These are phyloP conservation scores for Microthyrium microscopicum DNA, from an alignment of 2,329 filamentous ascomycete species.

Conservation along the genomic window DNA sequence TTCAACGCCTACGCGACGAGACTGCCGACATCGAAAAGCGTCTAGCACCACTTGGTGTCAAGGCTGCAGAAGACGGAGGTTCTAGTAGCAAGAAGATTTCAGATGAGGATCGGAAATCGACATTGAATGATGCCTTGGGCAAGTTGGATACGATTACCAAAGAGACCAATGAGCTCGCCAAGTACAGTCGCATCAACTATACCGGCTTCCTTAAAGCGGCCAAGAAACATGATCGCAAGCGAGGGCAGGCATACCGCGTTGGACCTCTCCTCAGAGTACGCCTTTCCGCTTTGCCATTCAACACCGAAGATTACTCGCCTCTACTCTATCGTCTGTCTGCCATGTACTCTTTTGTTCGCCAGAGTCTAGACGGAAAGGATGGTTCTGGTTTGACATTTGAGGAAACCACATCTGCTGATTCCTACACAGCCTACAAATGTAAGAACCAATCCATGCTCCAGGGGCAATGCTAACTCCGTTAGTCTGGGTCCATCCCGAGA, in stretches of 20 bases:
- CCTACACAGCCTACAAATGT: slow-evolving; percentile 79
- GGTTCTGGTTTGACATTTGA: slow-evolving; percentile 27
- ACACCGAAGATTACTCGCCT: slow-evolving; percentile 85
- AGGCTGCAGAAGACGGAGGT: slow-evolving; percentile 16
- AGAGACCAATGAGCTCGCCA: slow-evolving; percentile 84
- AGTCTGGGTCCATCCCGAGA: slow-evolving; percentile 94
- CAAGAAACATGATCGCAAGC: slow-evolving; percentile 96
- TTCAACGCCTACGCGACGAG: slow-evolving; percentile 65
- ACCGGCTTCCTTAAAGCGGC: slow-evolving; percentile 95
- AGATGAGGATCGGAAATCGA: slow-evolving; percentile 28
- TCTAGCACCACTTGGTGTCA: slow-evolving; percentile 39
- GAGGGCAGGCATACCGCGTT: slow-evolving; percentile 72
- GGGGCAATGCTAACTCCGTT: slow-evolving; percentile 16
- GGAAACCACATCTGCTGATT: slow-evolving; percentile 35
- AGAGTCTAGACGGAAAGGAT: slow-evolving; percentile 52
- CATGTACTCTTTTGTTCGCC: slow-evolving; percentile 88
- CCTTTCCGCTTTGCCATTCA: slow-evolving; percentile 77
- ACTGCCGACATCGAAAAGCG: slow-evolving; percentile 52
- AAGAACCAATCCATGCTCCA: slow-evolving; percentile 16
- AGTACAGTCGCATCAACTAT: slow-evolving; percentile 92
- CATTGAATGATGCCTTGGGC: slow-evolving; percentile 53
- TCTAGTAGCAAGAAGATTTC: slow-evolving; percentile 14
- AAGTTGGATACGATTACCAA: slow-evolving; percentile 80
- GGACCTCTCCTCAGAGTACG: slow-evolving; percentile 83
- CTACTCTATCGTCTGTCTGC: slow-evolving; percentile 76